Evolutionary conservation across 441 rosid species (phyloP).

Genomic region (Jatropha multifida): DNA sequence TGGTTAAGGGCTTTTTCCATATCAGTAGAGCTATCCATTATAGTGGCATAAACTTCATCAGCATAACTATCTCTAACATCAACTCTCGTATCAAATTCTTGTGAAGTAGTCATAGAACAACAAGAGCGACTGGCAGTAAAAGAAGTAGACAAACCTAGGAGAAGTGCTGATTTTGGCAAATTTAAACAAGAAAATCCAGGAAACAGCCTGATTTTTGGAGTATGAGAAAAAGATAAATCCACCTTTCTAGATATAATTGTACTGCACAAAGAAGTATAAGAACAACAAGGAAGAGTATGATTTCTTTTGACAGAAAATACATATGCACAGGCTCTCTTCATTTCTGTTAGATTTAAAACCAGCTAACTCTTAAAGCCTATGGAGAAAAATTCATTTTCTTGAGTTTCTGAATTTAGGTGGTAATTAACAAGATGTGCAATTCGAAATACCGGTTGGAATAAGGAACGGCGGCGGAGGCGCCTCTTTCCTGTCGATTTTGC

Average conservation of each 20-base stretch:
- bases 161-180: slow-evolving; percentile 1
- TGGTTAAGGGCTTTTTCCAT: slow-evolving; percentile 67
- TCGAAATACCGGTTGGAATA: not conserved
- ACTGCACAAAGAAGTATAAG: not conserved
- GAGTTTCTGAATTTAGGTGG: not conserved
- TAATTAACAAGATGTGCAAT: not conserved
- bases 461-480: not conserved
- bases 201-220: not conserved
- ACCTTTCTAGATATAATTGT: not conserved
- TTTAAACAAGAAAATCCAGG: not conserved
- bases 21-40: slow-evolving; percentile 42
- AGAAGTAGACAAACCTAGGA: not conserved
- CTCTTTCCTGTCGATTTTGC: not conserved
- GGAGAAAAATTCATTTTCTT: not conserved
- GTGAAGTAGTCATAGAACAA: slow-evolving; percentile 29
- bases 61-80: slow-evolving; percentile 33
- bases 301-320: slow-evolving; percentile 14
- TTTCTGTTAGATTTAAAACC: not conserved
- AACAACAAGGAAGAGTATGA: not conserved
- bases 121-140: slow-evolving; percentile 10
- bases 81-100: slow-evolving; percentile 15
- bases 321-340: slow-evolving; percentile 22
- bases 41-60: slow-evolving; percentile 42
- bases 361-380: not conserved
- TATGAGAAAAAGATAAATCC: slow-evolving; percentile 2